Evolutionary conservation across 768 basidiomycete species (phyloP), one percentile per base, ranked within the genome.

Genomic region (Clavaria fumosa): DNA sequence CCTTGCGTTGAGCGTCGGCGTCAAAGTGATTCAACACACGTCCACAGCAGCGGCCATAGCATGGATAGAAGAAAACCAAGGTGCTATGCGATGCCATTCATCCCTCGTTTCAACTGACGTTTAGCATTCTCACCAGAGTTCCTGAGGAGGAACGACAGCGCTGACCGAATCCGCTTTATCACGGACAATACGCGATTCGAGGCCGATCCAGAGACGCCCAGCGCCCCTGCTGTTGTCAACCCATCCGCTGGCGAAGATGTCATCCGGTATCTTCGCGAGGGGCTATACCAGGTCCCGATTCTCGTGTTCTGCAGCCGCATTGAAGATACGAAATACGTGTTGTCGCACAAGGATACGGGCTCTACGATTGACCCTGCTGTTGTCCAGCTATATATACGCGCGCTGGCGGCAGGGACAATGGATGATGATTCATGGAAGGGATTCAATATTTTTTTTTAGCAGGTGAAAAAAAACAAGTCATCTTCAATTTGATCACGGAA

Each of bases 171-270:
- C 3, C 53, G 52, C 11, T 51, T 56, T 41, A 56, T 59, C 31
- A 50, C 55, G 3, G 56, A 57, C 17, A 56, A 59, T 35, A 42
- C 41, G 14, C 50, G 57, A 2, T 39, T 42, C 20, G 55, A 56
- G 37, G 21, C 28, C 5, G 34, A 32, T 5, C n/a, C 17, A 6
- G 10, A 20, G 4, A n/a, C n/a, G n/a, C 21, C 20, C 7, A 38
- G 24, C 21, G n/a, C n/a, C n/a, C n/a, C n/a, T n/a, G 32, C 20
- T 21, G 45, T 44, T 31, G 23, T 49, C 23, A 53, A 51, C 35
- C 22, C 49, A 14, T 22, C 48, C 2, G 54, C 53, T 1, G 54
- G 54, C 7, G 49, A 55, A 40, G 45, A 38, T 17, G 48, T 53
- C 12, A 23, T 55, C 6, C 47, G 50, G 1, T 54, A 46, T 38